These are phyloP conservation scores for Paramecium pentaurelia DNA, from an alignment of 73 alveolate species.

Conservation along the genomic window DNA sequence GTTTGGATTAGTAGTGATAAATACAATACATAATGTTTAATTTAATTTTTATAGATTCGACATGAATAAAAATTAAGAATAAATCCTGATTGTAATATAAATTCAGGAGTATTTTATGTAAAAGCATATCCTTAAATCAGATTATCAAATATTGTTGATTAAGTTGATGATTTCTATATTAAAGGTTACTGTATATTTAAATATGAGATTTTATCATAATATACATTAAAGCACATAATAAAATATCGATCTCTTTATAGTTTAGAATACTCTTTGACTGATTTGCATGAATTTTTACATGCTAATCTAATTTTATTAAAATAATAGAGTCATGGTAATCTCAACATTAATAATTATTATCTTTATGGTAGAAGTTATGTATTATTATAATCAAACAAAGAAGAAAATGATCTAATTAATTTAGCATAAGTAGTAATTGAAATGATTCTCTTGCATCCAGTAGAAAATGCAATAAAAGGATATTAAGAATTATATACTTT, in stretches of 20 bases:
- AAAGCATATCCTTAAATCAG: background rate
- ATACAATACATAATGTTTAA: background rate
- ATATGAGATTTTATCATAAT: background rate
- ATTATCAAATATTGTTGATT: slow-evolving; percentile 6
- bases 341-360: background rate
- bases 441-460: background rate
- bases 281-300: background rate
- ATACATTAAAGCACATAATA: background rate
- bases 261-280: background rate
- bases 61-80: background rate
- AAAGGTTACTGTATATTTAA: background rate
- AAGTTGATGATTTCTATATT: background rate
- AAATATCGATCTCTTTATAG: background rate
- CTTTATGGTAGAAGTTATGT: background rate
- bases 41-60: background rate
- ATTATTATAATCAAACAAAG: background rate
- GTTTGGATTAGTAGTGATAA: background rate
- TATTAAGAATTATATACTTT: background rate
- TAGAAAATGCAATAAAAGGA: background rate
- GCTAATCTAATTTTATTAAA: background rate
- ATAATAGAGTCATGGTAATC: background rate
- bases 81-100: background rate
- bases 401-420: background rate
- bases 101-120: background rate
- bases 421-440: background rate